Evolutionary conservation across 2,329 filamentous ascomycete species (phyloP), one percentile per base, ranked within the genome.

Genomic region (Madurella fahalii): DNA sequence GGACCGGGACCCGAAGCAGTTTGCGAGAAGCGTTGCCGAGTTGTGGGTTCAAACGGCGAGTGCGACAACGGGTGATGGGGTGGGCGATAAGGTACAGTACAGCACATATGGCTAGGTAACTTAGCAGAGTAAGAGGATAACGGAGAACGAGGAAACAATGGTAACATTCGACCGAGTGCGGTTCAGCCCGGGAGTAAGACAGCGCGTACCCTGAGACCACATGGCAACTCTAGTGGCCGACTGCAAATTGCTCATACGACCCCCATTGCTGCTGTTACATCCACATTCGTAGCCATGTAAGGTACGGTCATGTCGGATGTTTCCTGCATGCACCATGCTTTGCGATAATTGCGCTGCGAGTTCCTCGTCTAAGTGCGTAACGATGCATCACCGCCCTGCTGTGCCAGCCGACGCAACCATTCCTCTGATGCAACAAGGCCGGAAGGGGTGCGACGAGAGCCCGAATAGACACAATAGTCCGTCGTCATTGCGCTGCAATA

Each of bases 391-490:
- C 44, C 15, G 31, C n/a, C 11, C 50, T 49, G 43, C 31, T 18
- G 54, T 57, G 54, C 16, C 17, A 45, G 16, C 39, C 34, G 18
- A 51, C 34, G 32, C 41, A 47, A 16, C 31, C 40, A 40, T 31
- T 39, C 20, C 17, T 46, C 40, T 41, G 32, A 25, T 25, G 25
- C 25, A 25, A 25, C 25, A 7, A 25, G 4, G 25, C 25, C 25
- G 25, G 25, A 7, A 25, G 25, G 7, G 7, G 25, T 7, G 25
- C 25, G 7, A 25, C 4, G 7, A 7, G 3, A 7, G 25, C 7
- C 25, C 25, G 25, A 25, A 25, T 25, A 25, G 7, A 25, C 25
- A 25, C 20, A 15, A 39, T 43, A 11, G 15, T 30, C 15, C 18
- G 12, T 48, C 40, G 34, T 17, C 44, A 7, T 37, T 13, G 15